These are phyloP conservation scores for Aurantiochytrium sp. DNA, from an alignment of 108 stramenopile species.

Conservation along the genomic window DNA sequence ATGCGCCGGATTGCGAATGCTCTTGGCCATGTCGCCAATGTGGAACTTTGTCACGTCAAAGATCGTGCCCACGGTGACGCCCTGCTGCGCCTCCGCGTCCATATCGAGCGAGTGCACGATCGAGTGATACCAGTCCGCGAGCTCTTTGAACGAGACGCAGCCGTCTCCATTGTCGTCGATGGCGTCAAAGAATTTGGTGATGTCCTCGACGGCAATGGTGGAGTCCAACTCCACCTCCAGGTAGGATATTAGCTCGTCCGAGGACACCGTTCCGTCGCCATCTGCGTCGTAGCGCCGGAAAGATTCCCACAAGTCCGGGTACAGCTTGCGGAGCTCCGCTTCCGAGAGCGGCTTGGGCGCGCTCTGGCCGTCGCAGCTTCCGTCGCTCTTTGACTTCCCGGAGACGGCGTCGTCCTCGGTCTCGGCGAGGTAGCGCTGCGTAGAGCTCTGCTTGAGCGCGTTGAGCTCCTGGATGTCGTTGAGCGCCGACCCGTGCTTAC, in stretches of 20 bases:
- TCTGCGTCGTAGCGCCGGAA: slow-evolving; percentile 15
- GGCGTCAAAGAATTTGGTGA: background rate
- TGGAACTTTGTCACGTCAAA: slow-evolving; percentile 8
- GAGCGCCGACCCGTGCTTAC: no score
- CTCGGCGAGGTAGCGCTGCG: no score
- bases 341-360: background rate
- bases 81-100: background rate
- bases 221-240: background rate
- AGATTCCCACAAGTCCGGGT: slow-evolving; percentile 14
- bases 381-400: no score
- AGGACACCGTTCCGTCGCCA: background rate
- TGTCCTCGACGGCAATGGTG: background rate
- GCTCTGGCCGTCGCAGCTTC: background rate
- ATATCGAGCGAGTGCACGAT: background rate
- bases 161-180: background rate
- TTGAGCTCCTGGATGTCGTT: no score
- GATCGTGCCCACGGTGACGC: background rate
- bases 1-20: background rate
- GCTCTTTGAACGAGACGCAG: background rate
- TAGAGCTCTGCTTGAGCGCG: no score
- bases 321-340: background rate
- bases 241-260: background rate
- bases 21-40: background rate
- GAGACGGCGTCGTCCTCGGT: no score
- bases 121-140: slow-evolving; percentile 13